A percentile compares a stretch with the other conserved stretches of the same genome.
Evolutionary conservation across 2,329 filamentous ascomycete genomes (phyloP).

Genomic region (Alternaria ethzedia): DNA sequence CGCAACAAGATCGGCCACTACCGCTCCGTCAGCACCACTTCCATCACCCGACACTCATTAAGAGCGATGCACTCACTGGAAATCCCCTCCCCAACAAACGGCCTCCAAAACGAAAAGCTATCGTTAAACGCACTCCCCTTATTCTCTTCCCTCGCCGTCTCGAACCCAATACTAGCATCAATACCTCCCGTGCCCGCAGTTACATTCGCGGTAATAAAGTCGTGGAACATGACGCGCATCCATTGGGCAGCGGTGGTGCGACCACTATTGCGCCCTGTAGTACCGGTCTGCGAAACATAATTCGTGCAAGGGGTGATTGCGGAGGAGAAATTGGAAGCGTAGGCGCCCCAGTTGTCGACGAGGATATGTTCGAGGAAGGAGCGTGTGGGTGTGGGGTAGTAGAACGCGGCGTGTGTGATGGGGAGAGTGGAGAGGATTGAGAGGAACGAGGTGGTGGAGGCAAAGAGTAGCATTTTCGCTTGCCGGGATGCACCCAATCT

Average conservation of each 20-base stretch:
- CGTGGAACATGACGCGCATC: conserved; percentile 40
- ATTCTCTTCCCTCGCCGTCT: conserved; percentile 31
- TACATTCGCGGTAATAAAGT: conserved; percentile 35
- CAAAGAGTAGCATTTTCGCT: neutral
- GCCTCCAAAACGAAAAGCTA: conserved; percentile 31
- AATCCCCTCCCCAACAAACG: conserved; percentile 22
- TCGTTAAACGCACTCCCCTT: conserved; percentile 38
- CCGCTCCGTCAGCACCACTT: neutral
- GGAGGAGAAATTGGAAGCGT: conserved; percentile 21
- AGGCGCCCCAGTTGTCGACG: conserved; percentile 23
- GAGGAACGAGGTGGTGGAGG: neutral
- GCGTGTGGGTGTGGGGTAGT: conserved; percentile 9
- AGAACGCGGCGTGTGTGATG: neutral
- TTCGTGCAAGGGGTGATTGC: conserved; percentile 24
- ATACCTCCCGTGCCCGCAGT: conserved; percentile 35
- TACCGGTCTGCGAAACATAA: conserved; percentile 17
- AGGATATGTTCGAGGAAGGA: conserved; percentile 23
- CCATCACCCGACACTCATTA: neutral
- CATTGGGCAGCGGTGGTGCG: conserved; percentile 28
- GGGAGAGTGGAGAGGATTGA: neutral
- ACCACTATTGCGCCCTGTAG: conserved; percentile 10
- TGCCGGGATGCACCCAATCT: neutral
- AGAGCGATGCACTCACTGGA: conserved; percentile 1
- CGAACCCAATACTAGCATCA: conserved; percentile 41
- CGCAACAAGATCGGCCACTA: conserved; percentile 37